Percentiles rank a stretch among this genome's conserved stretches.
These are phyloP conservation scores for Raphanus hybrid DNA, from an alignment of 441 rosid species.

Conservation along the genomic window DNA sequence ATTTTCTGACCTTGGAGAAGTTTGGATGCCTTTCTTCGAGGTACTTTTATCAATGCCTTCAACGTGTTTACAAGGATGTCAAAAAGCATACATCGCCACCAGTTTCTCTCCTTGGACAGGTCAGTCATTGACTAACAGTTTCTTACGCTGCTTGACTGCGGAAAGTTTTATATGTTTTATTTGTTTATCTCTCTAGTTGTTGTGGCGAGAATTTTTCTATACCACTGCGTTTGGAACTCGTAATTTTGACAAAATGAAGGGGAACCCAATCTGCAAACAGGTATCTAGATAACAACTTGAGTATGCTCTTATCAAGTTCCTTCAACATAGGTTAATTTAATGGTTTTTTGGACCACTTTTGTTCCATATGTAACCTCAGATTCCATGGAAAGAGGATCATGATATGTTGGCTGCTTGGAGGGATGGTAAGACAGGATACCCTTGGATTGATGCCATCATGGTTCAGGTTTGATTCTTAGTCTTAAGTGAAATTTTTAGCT, in stretches of 20 bases:
- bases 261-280: conserved; percentile 89
- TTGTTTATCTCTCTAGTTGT: conserved; percentile 53
- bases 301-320: conserved; percentile 13
- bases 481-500: conserved; percentile 7
- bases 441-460: conserved; percentile 99
- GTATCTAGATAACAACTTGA: conserved; percentile 39
- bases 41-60: conserved; percentile 86
- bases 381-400: conserved; percentile 85
- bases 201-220: conserved; percentile 96
- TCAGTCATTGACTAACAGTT: conserved; percentile 39
- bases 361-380: conserved; percentile 46
- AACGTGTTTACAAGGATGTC: conserved; percentile 60
- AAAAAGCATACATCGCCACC: conserved; percentile 85
- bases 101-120: conserved; percentile 96
- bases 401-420: conserved; percentile 87
- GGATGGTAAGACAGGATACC: conserved; percentile 89
- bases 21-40: conserved; percentile 98
- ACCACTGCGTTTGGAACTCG: conserved; percentile 91
- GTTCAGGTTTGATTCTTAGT: conserved; percentile 68
- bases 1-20: conserved; percentile 55
- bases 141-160: conserved; percentile 9
- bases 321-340: background rate
- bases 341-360: background rate
- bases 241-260: conserved; percentile 87
- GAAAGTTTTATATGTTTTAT: background rate